Conservation (phyloP, 2,329 filamentous ascomycete species). For the Ustilaginoidea virens region DNA sequence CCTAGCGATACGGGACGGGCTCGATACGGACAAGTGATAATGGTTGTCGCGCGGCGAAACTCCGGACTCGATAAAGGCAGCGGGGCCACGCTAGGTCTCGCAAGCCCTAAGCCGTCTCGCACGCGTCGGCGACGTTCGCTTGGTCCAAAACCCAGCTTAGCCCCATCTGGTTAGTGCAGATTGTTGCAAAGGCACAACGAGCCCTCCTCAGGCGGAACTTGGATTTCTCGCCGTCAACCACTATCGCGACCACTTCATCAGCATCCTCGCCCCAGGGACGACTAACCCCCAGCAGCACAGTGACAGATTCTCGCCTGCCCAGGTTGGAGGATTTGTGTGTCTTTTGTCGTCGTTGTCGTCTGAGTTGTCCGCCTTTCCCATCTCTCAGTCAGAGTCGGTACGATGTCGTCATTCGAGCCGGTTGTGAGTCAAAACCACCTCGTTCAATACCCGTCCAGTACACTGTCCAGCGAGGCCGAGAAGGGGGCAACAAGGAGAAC, state of each 20-base stretch:
- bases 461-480: slow-evolving; percentile 3
- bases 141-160: slow-evolving; percentile 14
- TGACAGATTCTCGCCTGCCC: slow-evolving; percentile 22
- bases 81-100: slow-evolving; percentile 19
- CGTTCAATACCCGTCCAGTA: too few relatives aligned
- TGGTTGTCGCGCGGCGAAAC: slow-evolving; percentile 15
- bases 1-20: too few relatives aligned
- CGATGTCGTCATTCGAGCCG: slow-evolving; percentile 52
- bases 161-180: slow-evolving; percentile 18
- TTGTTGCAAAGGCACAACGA: slow-evolving; percentile 23
- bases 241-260: slow-evolving; percentile 25
- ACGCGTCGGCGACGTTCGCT: slow-evolving; percentile 19
- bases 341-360: slow-evolving; percentile 16
- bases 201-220: slow-evolving; percentile 20
- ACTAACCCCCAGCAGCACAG: slow-evolving; percentile 28
- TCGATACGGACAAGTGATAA: too few relatives aligned
- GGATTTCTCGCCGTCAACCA: slow-evolving; percentile 24
- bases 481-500: slow-evolving; percentile 2
- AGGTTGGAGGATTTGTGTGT: slow-evolving; percentile 22
- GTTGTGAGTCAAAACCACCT: slow-evolving; percentile 52
- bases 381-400: slow-evolving; percentile 23
- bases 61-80: too few relatives aligned
- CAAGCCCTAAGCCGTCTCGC: slow-evolving; percentile 22
- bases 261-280: slow-evolving; percentile 19
- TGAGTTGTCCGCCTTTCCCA: slow-evolving; percentile 17